Conservation (phyloP, 257 asterid species). For the Hygrophila difformis region DNA sequence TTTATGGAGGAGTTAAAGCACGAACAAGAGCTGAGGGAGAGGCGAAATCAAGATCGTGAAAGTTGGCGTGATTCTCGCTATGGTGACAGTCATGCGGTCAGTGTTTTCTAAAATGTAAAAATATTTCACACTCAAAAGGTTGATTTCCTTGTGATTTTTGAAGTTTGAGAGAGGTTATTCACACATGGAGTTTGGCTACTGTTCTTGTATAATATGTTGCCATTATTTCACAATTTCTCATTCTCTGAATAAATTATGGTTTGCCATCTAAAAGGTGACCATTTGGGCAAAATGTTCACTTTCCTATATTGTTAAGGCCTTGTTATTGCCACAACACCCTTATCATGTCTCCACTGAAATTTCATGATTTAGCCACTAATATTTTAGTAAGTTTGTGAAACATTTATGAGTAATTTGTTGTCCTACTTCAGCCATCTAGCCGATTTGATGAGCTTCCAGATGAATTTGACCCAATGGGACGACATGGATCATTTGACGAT, state of each 20-base stretch:
- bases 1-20: constrained; percentile 96
- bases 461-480: constrained; percentile 84
- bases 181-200: neutral
- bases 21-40: constrained; percentile 90
- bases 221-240: neutral
- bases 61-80: constrained; percentile 63
- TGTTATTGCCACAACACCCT: constrained; percentile 4
- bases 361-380: neutral
- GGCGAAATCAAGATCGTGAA: constrained; percentile 85
- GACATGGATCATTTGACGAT: constrained; percentile 88
- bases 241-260: neutral
- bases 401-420: constrained; percentile 13
- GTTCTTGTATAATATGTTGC: constrained; percentile 4
- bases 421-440: constrained; percentile 55
- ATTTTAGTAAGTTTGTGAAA: constrained; percentile 8
- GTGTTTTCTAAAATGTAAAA: constrained; percentile 22
- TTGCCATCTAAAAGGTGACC: neutral
- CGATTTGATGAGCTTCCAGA: constrained; percentile 94
- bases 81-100: constrained; percentile 58
- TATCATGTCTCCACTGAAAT: neutral
- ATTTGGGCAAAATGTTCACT: constrained; percentile 1
- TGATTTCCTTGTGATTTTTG: too few species aligned
- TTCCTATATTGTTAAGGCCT: constrained; percentile 1
- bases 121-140: too few species aligned
- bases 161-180: too few species aligned